A percentile compares a stretch with the other conserved stretches of the same genome.
Evolutionary conservation across 2,329 filamentous ascomycete genomes (phyloP).

Genomic region (Corynespora cassiicola): DNA sequence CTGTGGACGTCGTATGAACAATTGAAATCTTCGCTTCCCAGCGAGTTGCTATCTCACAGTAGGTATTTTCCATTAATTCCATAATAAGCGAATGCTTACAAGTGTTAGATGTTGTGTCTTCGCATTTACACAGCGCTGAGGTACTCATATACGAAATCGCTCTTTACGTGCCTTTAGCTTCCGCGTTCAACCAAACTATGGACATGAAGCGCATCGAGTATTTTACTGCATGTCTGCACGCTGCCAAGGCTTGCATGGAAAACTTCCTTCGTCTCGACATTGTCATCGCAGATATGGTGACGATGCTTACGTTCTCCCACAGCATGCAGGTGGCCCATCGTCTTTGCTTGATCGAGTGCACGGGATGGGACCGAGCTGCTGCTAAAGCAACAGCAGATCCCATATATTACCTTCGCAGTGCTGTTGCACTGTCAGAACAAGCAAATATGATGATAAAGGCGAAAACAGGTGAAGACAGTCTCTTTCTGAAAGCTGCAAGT

Average conservation of each 20-base stretch:
- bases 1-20: slow-evolving; percentile 17
- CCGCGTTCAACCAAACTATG: slow-evolving; percentile 9
- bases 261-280: slow-evolving; percentile 14
- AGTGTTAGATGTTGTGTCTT: slow-evolving; percentile 13
- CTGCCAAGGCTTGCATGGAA: slow-evolving; percentile 19
- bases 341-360: slow-evolving; percentile 13
- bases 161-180: slow-evolving; percentile 6
- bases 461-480: slow-evolving; percentile 20
- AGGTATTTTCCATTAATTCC: slow-evolving; percentile 1
- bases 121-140: slow-evolving; percentile 18
- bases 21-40: slow-evolving; percentile 10
- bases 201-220: slow-evolving; percentile 22
- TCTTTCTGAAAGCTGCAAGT: slow-evolving; percentile 9
- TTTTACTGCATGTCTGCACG: slow-evolving; percentile 14
- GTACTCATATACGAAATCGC: slow-evolving; percentile 23
- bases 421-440: slow-evolving; percentile 12
- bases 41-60: slow-evolving; percentile 18
- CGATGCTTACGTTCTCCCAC: slow-evolving; percentile 20
- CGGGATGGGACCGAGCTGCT: slow-evolving; percentile 19
- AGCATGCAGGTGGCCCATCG: slow-evolving; percentile 18
- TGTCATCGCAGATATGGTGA: slow-evolving; percentile 9
- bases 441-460: slow-evolving; percentile 12
- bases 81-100: neutral
- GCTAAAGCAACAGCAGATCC: slow-evolving; percentile 15
- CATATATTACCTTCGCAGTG: slow-evolving; percentile 13